These are phyloP conservation scores for Tulasnella sp. DNA, from an alignment of 768 basidiomycete genomes.

Conservation along the genomic window DNA sequence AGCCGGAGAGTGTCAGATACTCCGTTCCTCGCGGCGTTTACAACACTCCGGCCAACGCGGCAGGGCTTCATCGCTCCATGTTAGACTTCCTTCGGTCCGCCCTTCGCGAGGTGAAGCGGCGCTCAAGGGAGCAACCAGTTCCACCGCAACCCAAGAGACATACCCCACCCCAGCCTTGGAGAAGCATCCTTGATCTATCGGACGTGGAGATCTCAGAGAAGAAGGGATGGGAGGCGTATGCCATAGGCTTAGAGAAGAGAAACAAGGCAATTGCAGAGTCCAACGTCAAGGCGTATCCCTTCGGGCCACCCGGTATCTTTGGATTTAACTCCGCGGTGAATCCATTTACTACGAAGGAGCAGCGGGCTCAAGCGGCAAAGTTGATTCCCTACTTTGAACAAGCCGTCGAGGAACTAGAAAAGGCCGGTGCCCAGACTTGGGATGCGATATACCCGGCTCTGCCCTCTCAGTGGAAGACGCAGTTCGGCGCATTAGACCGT, in stretches of 20 bases:
- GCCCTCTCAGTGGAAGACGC: constrained; percentile 40
- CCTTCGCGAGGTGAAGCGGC: constrained; percentile 34
- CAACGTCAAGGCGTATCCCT: not conserved
- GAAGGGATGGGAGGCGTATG: constrained; percentile 19
- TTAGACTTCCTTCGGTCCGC: constrained; percentile 39
- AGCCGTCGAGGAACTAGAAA: constrained; percentile 45
- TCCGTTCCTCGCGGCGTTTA: not conserved
- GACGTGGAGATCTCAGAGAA: constrained; percentile 24
- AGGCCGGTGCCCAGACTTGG: constrained; percentile 52
- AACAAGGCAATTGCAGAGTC: not conserved
- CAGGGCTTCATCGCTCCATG: constrained; percentile 26
- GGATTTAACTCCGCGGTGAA: too few relatives aligned
- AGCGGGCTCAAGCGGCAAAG: constrained; percentile 41
- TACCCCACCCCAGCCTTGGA: not conserved
- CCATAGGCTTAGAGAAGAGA: constrained; percentile 9
- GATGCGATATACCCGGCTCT: constrained; percentile 48
- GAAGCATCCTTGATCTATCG: not conserved
- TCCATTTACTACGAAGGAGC: not conserved
- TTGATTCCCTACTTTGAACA: constrained; percentile 46
- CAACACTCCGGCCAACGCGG: not conserved
- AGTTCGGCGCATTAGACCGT: constrained; percentile 36
- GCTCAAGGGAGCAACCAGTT: too few relatives aligned
- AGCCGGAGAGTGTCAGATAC: constrained; percentile 37
- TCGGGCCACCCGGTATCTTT: too few relatives aligned
- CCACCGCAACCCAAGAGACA: not conserved